These are phyloP conservation scores for Mucor lusitanicus DNA, from an alignment of 371 early-diverging fungal genomes.

Conservation along the genomic window DNA sequence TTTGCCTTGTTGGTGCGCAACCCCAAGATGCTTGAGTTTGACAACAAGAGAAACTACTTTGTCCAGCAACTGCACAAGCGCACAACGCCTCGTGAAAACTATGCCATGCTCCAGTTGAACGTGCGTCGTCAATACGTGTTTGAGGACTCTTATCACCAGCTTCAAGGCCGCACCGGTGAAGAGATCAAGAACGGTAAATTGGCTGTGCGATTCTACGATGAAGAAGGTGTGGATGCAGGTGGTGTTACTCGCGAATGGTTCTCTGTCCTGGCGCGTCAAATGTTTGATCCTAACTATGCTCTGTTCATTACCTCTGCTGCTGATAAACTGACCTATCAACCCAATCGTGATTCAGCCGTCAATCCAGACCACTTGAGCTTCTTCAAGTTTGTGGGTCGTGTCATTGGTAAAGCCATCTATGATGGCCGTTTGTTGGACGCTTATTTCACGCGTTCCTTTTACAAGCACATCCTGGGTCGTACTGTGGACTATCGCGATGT, in stretches of 20 bases:
- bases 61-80: slow-evolving; percentile 91
- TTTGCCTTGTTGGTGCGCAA: slow-evolving; percentile 94
- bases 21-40: slow-evolving; percentile 97
- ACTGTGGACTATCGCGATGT: slow-evolving; percentile 96
- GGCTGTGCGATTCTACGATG: slow-evolving; percentile 94
- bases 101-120: slow-evolving; percentile 79
- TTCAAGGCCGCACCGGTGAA: slow-evolving; percentile 86
- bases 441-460: slow-evolving; percentile 98
- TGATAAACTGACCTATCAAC: slow-evolving; percentile 96
- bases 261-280: slow-evolving; percentile 92
- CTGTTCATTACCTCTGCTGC: slow-evolving; percentile 95
- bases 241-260: slow-evolving; percentile 99
- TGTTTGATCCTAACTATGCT: slow-evolving; percentile 99
- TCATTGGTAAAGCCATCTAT: slow-evolving; percentile 98
- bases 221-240: slow-evolving; percentile 99
- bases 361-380: slow-evolving; percentile 96
- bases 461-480: slow-evolving; percentile 93
- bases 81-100: slow-evolving; percentile 61
- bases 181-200: slow-evolving; percentile 94
- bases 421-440: slow-evolving; percentile 94
- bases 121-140: slow-evolving; percentile 94
- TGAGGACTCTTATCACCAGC: slow-evolving; percentile 94
- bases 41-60: slow-evolving; percentile 98
- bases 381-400: slow-evolving; percentile 98
- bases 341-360: slow-evolving; percentile 91